Evolutionary conservation across 305 asterid genomes (phyloP).

Genomic region (Fraxinus ornus): DNA sequence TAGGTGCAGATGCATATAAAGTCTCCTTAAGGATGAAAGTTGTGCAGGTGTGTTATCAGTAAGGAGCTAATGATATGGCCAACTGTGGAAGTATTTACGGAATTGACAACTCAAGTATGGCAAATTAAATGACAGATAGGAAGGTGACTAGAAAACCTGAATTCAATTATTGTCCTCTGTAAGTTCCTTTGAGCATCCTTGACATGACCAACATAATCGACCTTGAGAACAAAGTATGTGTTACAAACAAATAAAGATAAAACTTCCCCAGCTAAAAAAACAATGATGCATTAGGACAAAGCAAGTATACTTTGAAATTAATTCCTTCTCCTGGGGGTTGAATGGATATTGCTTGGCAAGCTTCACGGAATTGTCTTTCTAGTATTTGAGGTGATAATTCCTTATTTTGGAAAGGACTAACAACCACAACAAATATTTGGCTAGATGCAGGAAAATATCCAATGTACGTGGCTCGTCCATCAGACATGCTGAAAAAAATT

Average conservation of each 20-base stretch:
- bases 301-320: conserved; percentile 64
- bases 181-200: conserved; percentile 84
- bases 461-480: conserved; percentile 83
- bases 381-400: conserved; percentile 83
- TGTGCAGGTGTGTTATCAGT: conserved; percentile 7
- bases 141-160: conserved; percentile 50
- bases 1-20: conserved; percentile 14
- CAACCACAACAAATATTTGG: conserved; percentile 73
- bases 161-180: conserved; percentile 70
- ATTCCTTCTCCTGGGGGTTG: conserved; percentile 54
- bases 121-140: conserved; percentile 21
- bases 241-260: conserved; percentile 25
- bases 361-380: conserved; percentile 90
- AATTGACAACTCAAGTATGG: conserved; percentile 18
- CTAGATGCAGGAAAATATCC: conserved; percentile 80
- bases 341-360: conserved; percentile 60
- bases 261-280: conserved; percentile 12
- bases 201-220: conserved; percentile 70
- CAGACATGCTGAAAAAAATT: conserved; percentile 68
- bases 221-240: conserved; percentile 42
- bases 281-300: neutral
- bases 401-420: conserved; percentile 85
- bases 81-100: conserved; percentile 17
- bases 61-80: conserved; percentile 14
- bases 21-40: conserved; percentile 18